Evolutionary conservation across 352 stramenopile genomes (phyloP), one percentile per base, ranked within the genome.

Genomic region (Phytophthora hybrid): DNA sequence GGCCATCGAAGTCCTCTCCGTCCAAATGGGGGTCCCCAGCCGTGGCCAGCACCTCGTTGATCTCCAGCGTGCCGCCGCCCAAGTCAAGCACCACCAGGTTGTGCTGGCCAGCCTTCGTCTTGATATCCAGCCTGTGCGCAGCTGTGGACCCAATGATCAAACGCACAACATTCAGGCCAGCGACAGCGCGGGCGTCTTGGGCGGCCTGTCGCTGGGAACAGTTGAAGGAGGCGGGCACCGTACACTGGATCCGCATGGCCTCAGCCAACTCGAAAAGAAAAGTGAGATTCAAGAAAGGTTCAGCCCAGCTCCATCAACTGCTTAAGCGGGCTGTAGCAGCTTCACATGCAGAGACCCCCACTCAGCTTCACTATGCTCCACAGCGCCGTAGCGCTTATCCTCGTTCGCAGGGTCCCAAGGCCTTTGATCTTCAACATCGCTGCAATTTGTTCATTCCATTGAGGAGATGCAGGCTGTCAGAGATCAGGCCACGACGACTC

Each of bases 1-100:
- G 60, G 19, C 44, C 46, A 32, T 67, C 60, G 11, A 59, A 52
- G 14, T 53, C 60, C n/a, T 61, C 34, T 5, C 61, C 61, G 26
- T 51, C 61, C 34, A 53, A 54, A 31, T 52, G 19, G 14, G 19
- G 3, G 14, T 69, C 26, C 18, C 14, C 32, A 19, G 21, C 51
- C 37, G 52, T 47, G 23, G 52, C 52, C 39, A 56, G 29, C 37
- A 69, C 62, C 44, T 69, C 52, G 23, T 56, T 63, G 26, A 56
- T 69, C 11, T 68, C 51, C 13, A 62, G 13, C 7, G 21, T 53
- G 1, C 47, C 59, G 19, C 46, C 59, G 1, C 59, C 46, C 10
- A 59, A 16, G 23, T 61, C 61, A 37, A 68, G 41, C 7, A 61
- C 61, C 1, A 68, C 37, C 14, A 68, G 47, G 37, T 19, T 29